These are phyloP conservation scores for Lactarius akahatsu DNA, from an alignment of 768 basidiomycete species.

Conservation along the genomic window DNA sequence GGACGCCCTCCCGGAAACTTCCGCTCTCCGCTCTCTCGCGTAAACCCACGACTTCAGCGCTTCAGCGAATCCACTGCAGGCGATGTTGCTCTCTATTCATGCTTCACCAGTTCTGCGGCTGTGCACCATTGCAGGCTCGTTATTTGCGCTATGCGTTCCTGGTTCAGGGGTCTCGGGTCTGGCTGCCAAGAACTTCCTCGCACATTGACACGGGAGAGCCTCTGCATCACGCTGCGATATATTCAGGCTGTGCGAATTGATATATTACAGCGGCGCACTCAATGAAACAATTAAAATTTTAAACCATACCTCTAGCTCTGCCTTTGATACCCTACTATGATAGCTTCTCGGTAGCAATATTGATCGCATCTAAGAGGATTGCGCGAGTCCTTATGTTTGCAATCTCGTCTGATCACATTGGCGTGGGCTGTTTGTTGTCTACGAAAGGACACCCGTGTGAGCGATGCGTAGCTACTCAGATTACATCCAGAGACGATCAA, in stretches of 20 bases:
- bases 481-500: no score
- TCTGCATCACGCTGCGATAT: no score
- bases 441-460: not conserved
- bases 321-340: no score
- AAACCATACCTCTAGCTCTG: no score
- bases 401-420: not conserved
- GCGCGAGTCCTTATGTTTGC: not conserved
- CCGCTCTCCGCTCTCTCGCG: slow-evolving; percentile 17
- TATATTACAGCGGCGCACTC: no score
- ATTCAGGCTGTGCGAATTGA: no score
- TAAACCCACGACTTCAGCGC: not conserved
- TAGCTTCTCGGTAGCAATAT: no score
- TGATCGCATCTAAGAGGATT: not conserved
- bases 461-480: no score
- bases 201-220: no score
- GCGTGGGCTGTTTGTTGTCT: not conserved
- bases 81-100: not conserved
- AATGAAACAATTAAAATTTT: no score
- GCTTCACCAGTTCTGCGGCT: not conserved
- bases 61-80: no score
- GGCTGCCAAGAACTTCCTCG: no score
- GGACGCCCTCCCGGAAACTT: slow-evolving; percentile 11
- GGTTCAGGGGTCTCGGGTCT: not conserved
- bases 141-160: not conserved
- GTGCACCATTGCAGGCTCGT: not conserved